Evolutionary conservation across 1,139 yeast species (phyloP).

Genomic region (Geotrichum reessii): DNA sequence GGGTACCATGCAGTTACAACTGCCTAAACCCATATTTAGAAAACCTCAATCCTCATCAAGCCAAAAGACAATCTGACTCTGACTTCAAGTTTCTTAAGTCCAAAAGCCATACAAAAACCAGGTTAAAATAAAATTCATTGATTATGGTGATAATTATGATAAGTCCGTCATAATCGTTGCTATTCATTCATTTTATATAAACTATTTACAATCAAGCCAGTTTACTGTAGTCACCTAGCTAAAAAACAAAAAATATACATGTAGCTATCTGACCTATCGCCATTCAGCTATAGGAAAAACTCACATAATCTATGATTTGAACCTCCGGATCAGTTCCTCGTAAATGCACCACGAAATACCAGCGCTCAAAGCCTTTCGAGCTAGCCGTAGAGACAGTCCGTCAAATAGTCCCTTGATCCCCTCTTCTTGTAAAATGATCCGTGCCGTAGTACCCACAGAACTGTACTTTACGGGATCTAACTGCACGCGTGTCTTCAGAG

Average conservation of each 20-base stretch:
- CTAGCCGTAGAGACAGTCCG: constrained; percentile 74
- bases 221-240: background rate
- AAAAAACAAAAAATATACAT: background rate
- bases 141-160: background rate
- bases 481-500: constrained; percentile 88
- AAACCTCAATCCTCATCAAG: background rate
- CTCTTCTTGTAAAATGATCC: constrained; percentile 48
- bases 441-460: constrained; percentile 40
- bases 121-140: too few relatives aligned
- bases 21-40: background rate
- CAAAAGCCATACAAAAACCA: background rate
- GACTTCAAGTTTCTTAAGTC: background rate
- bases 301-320: constrained; percentile 4
- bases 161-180: background rate
- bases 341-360: constrained; percentile 97
- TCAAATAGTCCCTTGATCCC: constrained; percentile 63
- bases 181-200: background rate
- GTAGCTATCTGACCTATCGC: background rate
- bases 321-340: constrained; percentile 60
- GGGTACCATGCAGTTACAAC: background rate
- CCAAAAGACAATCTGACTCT: background rate
- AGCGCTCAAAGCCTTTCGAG: constrained; percentile 84
- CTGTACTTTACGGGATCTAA: constrained; percentile 47
- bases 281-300: background rate
- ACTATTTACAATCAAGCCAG: background rate